A percentile compares a stretch with the other conserved stretches of the same genome.
These are phyloP conservation scores for Paramecium pentaurelia DNA, from an alignment of 73 alveolate species.

Conservation along the genomic window DNA sequence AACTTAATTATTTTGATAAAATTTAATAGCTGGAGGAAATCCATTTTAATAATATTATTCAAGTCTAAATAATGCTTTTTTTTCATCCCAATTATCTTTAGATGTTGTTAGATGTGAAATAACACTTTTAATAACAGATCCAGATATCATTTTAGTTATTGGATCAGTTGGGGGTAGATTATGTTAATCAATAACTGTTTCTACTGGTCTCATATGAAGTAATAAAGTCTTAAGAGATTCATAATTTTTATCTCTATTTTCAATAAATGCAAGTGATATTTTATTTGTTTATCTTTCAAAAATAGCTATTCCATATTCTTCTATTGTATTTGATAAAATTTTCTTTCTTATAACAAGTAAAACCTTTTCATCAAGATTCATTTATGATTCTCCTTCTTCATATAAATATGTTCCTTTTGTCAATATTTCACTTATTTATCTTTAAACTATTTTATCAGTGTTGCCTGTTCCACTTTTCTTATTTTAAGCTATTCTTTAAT, in stretches of 20 bases:
- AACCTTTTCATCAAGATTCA: not conserved
- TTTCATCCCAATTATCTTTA: constrained; percentile 54
- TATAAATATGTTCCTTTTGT: constrained; percentile 73
- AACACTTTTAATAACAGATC: not conserved
- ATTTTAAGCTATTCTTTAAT: constrained; percentile 51
- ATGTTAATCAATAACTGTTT: constrained; percentile 27
- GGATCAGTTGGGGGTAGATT: not conserved
- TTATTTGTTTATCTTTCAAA: constrained; percentile 56
- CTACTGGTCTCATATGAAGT: constrained; percentile 50
- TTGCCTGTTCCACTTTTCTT: constrained; percentile 41
- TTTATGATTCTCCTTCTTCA: constrained; percentile 38
- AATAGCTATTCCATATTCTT: constrained; percentile 49
- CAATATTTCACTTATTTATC: constrained; percentile 66
- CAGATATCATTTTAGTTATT: not conserved
- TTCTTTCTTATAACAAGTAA: constrained; percentile 7
- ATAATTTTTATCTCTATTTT: constrained; percentile 26
- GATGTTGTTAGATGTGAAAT: not conserved
- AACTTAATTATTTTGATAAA: not conserved
- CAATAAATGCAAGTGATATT: constrained; percentile 27
- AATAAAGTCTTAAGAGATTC: constrained; percentile 41
- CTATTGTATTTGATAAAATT: not conserved
- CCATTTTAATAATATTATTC: not conserved
- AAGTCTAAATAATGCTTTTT: constrained; percentile 15
- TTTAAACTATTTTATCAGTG: constrained; percentile 59
- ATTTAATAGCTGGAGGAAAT: constrained; percentile 11